Conservation (phyloP, 2,329 filamentous ascomycete genomes). For the Macrophomina pseudophaseolina region DNA sequence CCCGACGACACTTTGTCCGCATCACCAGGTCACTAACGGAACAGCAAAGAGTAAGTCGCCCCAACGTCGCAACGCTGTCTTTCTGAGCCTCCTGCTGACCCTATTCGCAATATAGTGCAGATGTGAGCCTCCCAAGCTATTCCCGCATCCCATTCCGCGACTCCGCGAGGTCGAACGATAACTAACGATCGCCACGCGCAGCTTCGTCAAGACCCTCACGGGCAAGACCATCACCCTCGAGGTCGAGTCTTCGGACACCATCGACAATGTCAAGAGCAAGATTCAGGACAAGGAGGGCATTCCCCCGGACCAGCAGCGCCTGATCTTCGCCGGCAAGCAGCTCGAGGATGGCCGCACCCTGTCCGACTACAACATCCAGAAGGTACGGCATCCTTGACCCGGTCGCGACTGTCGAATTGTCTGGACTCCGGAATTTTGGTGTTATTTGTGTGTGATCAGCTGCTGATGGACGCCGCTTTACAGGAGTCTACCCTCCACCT, state of each 20-base stretch:
- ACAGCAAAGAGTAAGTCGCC: constrained; percentile 22
- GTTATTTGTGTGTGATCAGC: background rate
- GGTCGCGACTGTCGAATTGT: background rate
- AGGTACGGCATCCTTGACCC: constrained; percentile 66
- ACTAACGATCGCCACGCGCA: constrained; percentile 47
- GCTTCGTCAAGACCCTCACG: constrained; percentile 99
- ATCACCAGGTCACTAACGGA: constrained; percentile 28
- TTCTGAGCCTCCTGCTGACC: constrained; percentile 21
- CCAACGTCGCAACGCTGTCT: background rate
- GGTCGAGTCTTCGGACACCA: constrained; percentile 98
- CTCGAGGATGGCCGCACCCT: constrained; percentile 97
- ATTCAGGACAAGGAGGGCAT: constrained; percentile 99
- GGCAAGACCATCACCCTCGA: constrained; percentile 99
- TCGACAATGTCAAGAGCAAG: constrained; percentile 99
- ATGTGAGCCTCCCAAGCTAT: constrained; percentile 68
- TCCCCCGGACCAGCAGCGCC: constrained; percentile 94
- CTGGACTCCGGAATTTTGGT: background rate
- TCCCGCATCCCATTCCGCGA: constrained; percentile 29
- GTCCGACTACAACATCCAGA: constrained; percentile 99
- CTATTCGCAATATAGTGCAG: constrained; percentile 70
- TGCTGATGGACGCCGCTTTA: constrained; percentile 32
- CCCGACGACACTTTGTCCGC: constrained; percentile 26
- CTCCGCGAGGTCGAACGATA: constrained; percentile 27
- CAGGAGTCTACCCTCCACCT: constrained; percentile 98
- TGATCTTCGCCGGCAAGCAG: constrained; percentile 99